Base-by-base conservation (phyloP, 495 filamentous ascomycete species). In the Apodospora peruviana region DNA sequence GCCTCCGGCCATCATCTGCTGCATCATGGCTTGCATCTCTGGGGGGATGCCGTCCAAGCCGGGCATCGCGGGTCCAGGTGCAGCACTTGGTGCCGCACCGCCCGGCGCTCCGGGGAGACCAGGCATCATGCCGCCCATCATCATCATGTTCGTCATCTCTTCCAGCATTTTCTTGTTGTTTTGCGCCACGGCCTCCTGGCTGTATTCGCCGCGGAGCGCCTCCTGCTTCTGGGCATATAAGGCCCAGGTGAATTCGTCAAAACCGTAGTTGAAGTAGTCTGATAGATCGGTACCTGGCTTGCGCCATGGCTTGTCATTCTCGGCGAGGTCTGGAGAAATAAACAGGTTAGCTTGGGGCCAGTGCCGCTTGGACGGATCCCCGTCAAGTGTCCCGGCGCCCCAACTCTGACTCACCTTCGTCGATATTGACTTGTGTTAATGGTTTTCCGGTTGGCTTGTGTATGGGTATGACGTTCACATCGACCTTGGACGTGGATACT, bases 191-290 rank as follows among this genome's bases (percentile, higher is more conserved):
- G 71, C 69, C 14, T 80, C 77, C 34, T 68, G 67, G 54, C 68
- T 74, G 60, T 73, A 84, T 50, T 89, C 86, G 46, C 80, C 81
- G 16, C 86, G 78, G 48, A 95, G 70, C 4, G 77, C 74, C 47
- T 88, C 82, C 61, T 97, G 94, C 58, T 94, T 94, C 51, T 90
- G 68, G 23, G 91, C 91, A 68, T 97, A 98, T 50, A 88, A 81
- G 22, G 91, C 87, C 93, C 93, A 98, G 14, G 94, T 96, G 64
- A 97, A 98, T 67, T 98, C 93, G 70, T 98, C 93, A 53, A 98
- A 98, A 29, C 94, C 94, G 72, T 97, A 98, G 71, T 98, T 98
- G 78, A 98, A 98, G 67, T 93, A 98, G 66, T 98, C 93, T 21
- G 85, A 90, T 36, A 95, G 78, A 64, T 97, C 93, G 38, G 91